Evolutionary conservation across 495 filamentous ascomycete species (phyloP), one percentile per base, ranked within the genome.

Genomic region (Xylaria scruposa): DNA sequence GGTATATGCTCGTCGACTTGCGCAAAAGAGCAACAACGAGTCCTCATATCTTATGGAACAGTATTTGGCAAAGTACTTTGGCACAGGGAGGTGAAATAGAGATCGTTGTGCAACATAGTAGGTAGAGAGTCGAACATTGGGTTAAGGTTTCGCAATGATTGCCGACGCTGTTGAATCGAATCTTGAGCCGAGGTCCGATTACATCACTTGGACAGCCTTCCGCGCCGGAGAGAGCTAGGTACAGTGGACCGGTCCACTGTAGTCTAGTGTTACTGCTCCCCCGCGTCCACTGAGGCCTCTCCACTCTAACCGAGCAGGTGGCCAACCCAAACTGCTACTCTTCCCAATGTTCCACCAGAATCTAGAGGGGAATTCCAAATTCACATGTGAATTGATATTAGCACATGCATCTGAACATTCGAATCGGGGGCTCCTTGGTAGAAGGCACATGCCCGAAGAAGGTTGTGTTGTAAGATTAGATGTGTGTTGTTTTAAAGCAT

Each of bases 181-280:
- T 63, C 72, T 31, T 68, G 24, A 75, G 75, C 77, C 77, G 77
- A 78, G 77, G 77, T 78, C 75, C 77, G 73, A 78, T 78, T 78
- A 73, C 77, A 78, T 78, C 77, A 78, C 77, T 67, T 70, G 72
- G 68, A 68, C 10, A 21, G 17, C 31, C 19, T 60, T 60, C n/a
- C 58, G 2, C 58, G n/a, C 47, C 21, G 9, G n/a, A 51, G 47
- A 24, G n/a, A 24, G 47, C 47, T 51, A n/a, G 65, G 31, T 31
- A 17, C 21, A 36, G 24, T 61, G 6, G n/a, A 21, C 4, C 24
- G 33, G 33, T 47, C 47, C 47, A 51, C 47, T 51, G 47, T 51
- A 24, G 47, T 21, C 13, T 13, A 4, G 63, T 53, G 63, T 26
- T 47, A 49, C 33, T 49, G 13, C 26, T 49, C 17, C 62, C 62